Conservation (phyloP, 2,329 filamentous ascomycete species). For the Huntiella moniliformis region DNA sequence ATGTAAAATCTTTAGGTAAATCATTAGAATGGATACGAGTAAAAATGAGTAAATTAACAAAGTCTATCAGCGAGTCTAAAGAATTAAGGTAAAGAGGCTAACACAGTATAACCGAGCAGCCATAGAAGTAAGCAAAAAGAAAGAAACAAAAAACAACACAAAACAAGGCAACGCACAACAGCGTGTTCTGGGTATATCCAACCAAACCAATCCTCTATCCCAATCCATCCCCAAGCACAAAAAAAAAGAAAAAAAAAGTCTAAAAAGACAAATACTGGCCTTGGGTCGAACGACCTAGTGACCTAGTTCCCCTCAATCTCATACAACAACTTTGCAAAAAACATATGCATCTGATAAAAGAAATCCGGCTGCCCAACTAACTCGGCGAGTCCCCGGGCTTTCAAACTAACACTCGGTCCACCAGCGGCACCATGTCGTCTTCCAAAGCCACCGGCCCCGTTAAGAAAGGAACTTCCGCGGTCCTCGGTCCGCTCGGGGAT, state of each 20-base stretch:
- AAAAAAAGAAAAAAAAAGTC: not conserved
- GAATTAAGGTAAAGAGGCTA: not conserved
- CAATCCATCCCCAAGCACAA: not conserved
- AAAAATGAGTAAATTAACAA: no score
- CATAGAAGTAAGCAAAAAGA: not conserved
- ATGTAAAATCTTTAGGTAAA: no score
- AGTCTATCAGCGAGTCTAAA: no score
- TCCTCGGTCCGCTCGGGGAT: constrained; percentile 6
- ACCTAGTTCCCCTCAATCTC: constrained; percentile 26
- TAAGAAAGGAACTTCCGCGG: constrained; percentile 34
- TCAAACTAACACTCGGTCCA: constrained; percentile 31
- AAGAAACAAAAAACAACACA: constrained; percentile 3
- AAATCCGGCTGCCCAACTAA: constrained; percentile 48
- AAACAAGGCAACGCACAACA: constrained; percentile 6
- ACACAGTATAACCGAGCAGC: not conserved
- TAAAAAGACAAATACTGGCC: no score
- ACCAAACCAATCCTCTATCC: constrained; percentile 1
- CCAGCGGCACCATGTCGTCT: constrained; percentile 39
- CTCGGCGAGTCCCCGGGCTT: constrained; percentile 43
- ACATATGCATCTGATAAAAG: constrained; percentile 45
- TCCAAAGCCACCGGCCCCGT: constrained; percentile 32
- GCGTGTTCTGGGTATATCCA: constrained; percentile 12
- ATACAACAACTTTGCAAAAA: constrained; percentile 43
- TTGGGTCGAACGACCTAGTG: no score
- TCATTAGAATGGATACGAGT: no score